Percentiles rank a stretch among this genome's conserved stretches.
phyloP scores from a whole-genome alignment of 371 early-diverging fungal genomes.

The Haplosporangium sp. region DNA sequence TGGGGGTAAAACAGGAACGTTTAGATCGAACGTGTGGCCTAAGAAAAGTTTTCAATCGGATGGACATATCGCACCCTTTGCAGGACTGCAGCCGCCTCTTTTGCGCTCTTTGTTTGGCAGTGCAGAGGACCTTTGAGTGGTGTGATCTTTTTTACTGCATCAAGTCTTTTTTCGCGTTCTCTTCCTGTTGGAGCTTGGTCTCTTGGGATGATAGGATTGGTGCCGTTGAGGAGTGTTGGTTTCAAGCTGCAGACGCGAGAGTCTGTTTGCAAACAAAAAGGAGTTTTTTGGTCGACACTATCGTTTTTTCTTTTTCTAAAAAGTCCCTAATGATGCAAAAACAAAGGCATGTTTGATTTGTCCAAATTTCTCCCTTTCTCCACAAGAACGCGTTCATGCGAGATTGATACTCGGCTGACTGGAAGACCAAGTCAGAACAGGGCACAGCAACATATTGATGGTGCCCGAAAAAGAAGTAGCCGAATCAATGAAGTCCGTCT shows the following conservation, averaged over 20 bases:
- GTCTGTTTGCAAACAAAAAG: not conserved
- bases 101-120: not conserved
- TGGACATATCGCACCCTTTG: slow-evolving; percentile 50
- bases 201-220: too few species aligned
- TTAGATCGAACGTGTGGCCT: slow-evolving; percentile 27
- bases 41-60: slow-evolving; percentile 54
- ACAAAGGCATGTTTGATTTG: slow-evolving; percentile 47
- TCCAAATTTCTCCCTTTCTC: not conserved
- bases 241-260: too few species aligned
- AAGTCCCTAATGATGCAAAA: slow-evolving; percentile 39
- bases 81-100: slow-evolving; percentile 8
- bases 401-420: not conserved
- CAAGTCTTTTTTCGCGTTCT: not conserved
- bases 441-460: not conserved
- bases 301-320: not conserved
- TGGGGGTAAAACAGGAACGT: not conserved
- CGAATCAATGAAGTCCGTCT: too few species aligned
- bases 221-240: too few species aligned
- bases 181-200: not conserved
- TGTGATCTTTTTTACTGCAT: slow-evolving; percentile 1
- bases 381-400: too few species aligned
- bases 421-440: not conserved
- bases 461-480: too few species aligned
- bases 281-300: not conserved
- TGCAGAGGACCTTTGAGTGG: too few species aligned